These are phyloP conservation scores for Silene noctiflora DNA, from an alignment of 179 eudicot species.

Conservation along the genomic window DNA sequence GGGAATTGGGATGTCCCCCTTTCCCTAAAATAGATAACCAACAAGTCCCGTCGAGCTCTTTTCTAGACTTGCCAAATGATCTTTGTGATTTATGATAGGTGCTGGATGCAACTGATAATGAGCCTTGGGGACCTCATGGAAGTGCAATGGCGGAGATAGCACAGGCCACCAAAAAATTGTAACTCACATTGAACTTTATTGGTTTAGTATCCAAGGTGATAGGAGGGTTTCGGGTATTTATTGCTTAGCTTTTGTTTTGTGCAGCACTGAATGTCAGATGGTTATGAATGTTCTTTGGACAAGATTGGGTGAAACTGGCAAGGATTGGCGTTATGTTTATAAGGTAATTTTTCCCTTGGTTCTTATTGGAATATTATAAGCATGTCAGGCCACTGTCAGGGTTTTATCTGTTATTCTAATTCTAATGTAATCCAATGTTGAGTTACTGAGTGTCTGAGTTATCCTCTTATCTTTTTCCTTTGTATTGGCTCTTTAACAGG, in stretches of 20 bases:
- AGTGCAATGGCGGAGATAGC: constrained; percentile 92
- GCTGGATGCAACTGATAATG: constrained; percentile 95
- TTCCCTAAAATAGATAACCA: neutral
- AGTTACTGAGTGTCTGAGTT: neutral
- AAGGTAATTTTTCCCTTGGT: constrained; percentile 47
- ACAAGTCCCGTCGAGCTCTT: too few relatives aligned
- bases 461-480: neutral
- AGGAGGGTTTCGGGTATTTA: constrained; percentile 2
- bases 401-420: neutral
- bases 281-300: constrained; percentile 99
- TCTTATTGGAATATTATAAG: neutral
- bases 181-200: constrained; percentile 22
- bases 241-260: constrained; percentile 17
- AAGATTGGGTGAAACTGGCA: constrained; percentile 86
- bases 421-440: neutral
- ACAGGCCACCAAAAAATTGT: constrained; percentile 91
- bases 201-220: constrained; percentile 12
- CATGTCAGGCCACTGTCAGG: too few relatives aligned
- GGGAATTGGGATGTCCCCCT: neutral
- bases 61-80: constrained; percentile 6
- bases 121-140: constrained; percentile 99
- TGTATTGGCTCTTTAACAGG: constrained; percentile 36
- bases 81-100: constrained; percentile 44
- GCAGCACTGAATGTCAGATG: constrained; percentile 94
- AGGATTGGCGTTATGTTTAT: constrained; percentile 91